Base-by-base conservation (phyloP, 805 yeast genomes). In the Wickerhamomyces canadensis region DNA sequence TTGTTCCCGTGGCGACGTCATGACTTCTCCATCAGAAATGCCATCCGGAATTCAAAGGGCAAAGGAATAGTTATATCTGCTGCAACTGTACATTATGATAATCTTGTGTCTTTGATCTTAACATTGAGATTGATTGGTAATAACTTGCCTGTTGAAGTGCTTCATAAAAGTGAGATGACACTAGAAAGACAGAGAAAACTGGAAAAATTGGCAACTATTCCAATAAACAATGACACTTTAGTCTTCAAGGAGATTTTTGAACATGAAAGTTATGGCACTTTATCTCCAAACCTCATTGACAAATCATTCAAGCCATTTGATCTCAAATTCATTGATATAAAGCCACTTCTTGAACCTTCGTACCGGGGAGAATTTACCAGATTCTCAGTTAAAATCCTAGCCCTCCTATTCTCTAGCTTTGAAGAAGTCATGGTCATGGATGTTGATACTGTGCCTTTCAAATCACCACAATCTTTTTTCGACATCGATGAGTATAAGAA, bases 341-440 rank as follows among this genome's bases (percentile, higher is more conserved):
- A 35, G 1, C 25, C 30, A 2, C 28, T 42, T n/a, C 35, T 53
- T n/a, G 12, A 19, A 5, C 19, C 34, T 10, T 23, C 23, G 6
- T 43, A 41, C 27, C 4, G 19, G 10, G 27, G 13, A 4, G 12
- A 38, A 6, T 66, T 64, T 59, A 30, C 61, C 58, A 51, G 54
- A 47, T 64, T 51, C 38, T 45, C 52, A 17, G 61, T 60, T 37
- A 79, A 78, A 52, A 65, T 79, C 52, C 47, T 76, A 19, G 80
- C 83, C 1, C 58, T 70, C 13, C 41, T 75, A 24, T 78, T 79
- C 53, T 76, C 69, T 34, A 65, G 76, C 8, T 76, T 74, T 45
- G 64, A 68, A 32, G 78, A 74, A 45, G 59, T 64, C 31, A 55
- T 77, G 6, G 58, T 76, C 14, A 44, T 77, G 18, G 83, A 78